Evolutionary conservation across 2,329 filamentous ascomycete genomes (phyloP).

Genomic region (Botrytis sinoallii): DNA sequence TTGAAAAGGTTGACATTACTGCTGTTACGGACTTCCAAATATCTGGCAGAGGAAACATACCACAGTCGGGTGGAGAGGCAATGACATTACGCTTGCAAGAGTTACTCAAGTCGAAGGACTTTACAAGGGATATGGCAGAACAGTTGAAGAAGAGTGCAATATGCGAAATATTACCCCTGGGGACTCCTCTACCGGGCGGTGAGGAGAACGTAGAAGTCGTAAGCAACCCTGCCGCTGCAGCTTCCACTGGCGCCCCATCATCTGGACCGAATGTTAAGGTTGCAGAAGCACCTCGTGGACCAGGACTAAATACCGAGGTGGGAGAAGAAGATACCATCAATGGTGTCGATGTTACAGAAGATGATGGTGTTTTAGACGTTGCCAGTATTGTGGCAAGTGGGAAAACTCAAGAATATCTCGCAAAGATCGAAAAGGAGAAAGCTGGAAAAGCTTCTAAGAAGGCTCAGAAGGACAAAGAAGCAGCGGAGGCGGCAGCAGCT

Average conservation of each 20-base stretch:
- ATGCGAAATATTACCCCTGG: slow-evolving; percentile 64
- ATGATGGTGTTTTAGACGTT: slow-evolving; percentile 77
- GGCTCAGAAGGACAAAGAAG: slow-evolving; percentile 50
- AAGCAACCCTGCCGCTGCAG: slow-evolving; percentile 37
- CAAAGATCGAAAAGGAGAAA: slow-evolving; percentile 80
- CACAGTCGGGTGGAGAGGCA: slow-evolving; percentile 75
- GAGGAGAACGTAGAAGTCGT: slow-evolving; percentile 44
- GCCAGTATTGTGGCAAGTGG: slow-evolving; percentile 81
- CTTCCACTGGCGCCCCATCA: slow-evolving; percentile 34
- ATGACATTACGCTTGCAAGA: slow-evolving; percentile 74
- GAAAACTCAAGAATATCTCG: slow-evolving; percentile 77
- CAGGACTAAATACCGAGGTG: slow-evolving; percentile 28
- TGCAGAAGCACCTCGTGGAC: slow-evolving; percentile 32
- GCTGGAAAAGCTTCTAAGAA: slow-evolving; percentile 43
- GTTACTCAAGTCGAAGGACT: slow-evolving; percentile 59
- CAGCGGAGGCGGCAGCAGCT: slow-evolving; percentile 47
- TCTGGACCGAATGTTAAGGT: slow-evolving; percentile 39
- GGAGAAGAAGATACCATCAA: slow-evolving; percentile 40
- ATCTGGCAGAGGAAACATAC: slow-evolving; percentile 58
- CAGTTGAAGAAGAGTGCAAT: slow-evolving; percentile 65
- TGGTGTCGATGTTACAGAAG: slow-evolving; percentile 46
- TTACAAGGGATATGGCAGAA: slow-evolving; percentile 65
- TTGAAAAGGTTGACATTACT: slow-evolving; percentile 87
- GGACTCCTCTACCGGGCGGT: slow-evolving; percentile 43
- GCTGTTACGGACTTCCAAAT: slow-evolving; percentile 82